Conservation (phyloP, 2,329 filamentous ascomycete genomes). For the Pseudocercospora pini-densiflorae region DNA sequence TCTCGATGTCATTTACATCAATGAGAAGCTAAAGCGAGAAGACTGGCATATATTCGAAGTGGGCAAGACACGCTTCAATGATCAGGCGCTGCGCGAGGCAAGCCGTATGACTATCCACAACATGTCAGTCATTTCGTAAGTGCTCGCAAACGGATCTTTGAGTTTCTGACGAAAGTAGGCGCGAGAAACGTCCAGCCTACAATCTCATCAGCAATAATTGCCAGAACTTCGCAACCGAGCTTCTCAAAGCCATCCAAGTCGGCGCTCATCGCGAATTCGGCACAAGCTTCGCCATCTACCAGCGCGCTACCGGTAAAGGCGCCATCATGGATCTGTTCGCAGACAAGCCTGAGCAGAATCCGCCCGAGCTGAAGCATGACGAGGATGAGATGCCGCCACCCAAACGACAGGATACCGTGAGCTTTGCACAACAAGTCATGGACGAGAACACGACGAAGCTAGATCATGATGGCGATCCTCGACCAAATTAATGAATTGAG, state of each 20-base stretch:
- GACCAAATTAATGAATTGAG: too few species aligned
- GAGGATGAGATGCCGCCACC: slow-evolving; percentile 17
- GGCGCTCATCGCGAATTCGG: slow-evolving; percentile 24
- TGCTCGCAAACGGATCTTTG: not conserved
- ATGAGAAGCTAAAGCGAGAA: slow-evolving; percentile 25
- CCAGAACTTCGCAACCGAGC: slow-evolving; percentile 27
- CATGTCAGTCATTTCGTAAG: slow-evolving; percentile 17
- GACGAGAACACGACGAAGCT: slow-evolving; percentile 27
- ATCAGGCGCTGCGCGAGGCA: slow-evolving; percentile 24
- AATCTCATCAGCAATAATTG: slow-evolving; percentile 31
- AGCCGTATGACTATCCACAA: slow-evolving; percentile 27
- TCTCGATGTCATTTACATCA: slow-evolving; percentile 29
- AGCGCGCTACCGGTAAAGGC: slow-evolving; percentile 25
- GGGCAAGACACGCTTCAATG: slow-evolving; percentile 27
- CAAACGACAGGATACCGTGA: slow-evolving; percentile 22
- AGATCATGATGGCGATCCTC: slow-evolving; percentile 19
- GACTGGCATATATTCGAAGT: slow-evolving; percentile 27
- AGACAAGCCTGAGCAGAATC: slow-evolving; percentile 18
- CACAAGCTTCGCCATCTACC: slow-evolving; percentile 25
- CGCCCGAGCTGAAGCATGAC: slow-evolving; percentile 17
- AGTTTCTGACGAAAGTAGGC: slow-evolving; percentile 5
- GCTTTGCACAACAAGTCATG: slow-evolving; percentile 26
- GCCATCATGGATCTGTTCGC: slow-evolving; percentile 22
- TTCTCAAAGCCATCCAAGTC: slow-evolving; percentile 26
- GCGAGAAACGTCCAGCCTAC: slow-evolving; percentile 24